Conservation (phyloP, 441 rosid genomes). For the Brassica balearica region DNA sequence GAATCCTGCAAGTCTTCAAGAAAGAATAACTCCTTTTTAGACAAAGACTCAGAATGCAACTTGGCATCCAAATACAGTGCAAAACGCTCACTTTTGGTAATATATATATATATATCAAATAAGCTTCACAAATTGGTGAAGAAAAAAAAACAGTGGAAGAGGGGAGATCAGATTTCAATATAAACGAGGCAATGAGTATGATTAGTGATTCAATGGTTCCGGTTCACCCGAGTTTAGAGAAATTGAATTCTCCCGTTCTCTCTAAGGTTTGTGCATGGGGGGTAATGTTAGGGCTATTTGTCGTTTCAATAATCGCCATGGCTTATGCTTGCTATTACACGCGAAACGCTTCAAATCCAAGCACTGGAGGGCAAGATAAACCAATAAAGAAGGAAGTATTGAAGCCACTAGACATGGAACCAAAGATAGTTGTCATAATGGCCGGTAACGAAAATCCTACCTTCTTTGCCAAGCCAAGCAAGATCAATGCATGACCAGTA, state of each 20-base stretch:
- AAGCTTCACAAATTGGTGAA: slow-evolving; percentile 5
- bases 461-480: slow-evolving; percentile 60
- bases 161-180: slow-evolving; percentile 5
- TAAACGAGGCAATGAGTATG: slow-evolving; percentile 43
- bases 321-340: slow-evolving; percentile 56
- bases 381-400: slow-evolving; percentile 25
- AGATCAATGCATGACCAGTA: slow-evolving; percentile 25
- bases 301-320: slow-evolving; percentile 55
- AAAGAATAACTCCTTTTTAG: slow-evolving; percentile 31
- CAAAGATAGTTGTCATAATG: slow-evolving; percentile 78
- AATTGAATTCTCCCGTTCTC: slow-evolving; percentile 58
- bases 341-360: slow-evolving; percentile 17
- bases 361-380: slow-evolving; percentile 39
- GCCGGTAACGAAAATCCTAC: slow-evolving; percentile 75
- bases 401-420: slow-evolving; percentile 56
- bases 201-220: slow-evolving; percentile 40
- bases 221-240: slow-evolving; percentile 39
- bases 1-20: slow-evolving; percentile 31
- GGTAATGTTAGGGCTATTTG: slow-evolving; percentile 58
- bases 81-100: slow-evolving; percentile 16
- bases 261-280: slow-evolving; percentile 61
- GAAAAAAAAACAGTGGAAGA: slow-evolving; percentile 5
- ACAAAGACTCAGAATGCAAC: slow-evolving; percentile 35
- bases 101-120: not conserved
- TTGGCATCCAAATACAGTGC: slow-evolving; percentile 33